A percentile compares a stretch with the other conserved stretches of the same genome.
These are phyloP conservation scores for Kodamaea laetipori DNA, from an alignment of 805 yeast species.

Conservation along the genomic window DNA sequence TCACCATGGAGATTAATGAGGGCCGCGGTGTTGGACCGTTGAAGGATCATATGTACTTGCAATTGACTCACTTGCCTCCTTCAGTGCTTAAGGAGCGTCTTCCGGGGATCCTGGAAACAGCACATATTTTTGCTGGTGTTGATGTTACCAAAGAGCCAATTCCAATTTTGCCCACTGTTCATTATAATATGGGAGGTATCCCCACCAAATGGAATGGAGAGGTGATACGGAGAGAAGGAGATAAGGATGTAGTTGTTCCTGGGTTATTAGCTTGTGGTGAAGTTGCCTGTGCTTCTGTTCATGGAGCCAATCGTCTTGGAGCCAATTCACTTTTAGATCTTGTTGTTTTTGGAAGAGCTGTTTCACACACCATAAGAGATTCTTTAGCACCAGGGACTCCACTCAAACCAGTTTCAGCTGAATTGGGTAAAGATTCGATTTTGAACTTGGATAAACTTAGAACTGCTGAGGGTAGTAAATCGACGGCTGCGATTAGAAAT, in stretches of 20 bases:
- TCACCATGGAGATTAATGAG: conserved; percentile 97
- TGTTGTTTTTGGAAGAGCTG: conserved; percentile 98
- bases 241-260: conserved; percentile 84
- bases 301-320: conserved; percentile 99
- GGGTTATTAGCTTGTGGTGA: conserved; percentile 98
- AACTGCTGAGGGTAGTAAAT: conserved; percentile 75
- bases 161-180: conserved; percentile 97
- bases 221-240: conserved; percentile 76
- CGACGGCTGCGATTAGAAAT: conserved; percentile 86
- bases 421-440: conserved; percentile 85
- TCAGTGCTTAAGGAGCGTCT: conserved; percentile 89
- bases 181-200: conserved; percentile 99
- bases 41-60: conserved; percentile 93
- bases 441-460: conserved; percentile 88
- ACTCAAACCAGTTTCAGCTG: conserved; percentile 77
- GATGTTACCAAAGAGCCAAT: conserved; percentile 99
- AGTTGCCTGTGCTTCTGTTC: conserved; percentile 98
- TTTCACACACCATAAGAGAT: conserved; percentile 86
- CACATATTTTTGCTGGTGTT: conserved; percentile 97
- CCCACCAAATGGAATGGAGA: conserved; percentile 98
- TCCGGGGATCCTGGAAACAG: conserved; percentile 99
- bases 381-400: conserved; percentile 86
- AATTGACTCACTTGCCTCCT: conserved; percentile 91
- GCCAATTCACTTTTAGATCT: conserved; percentile 95
- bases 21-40: conserved; percentile 99